phyloP scores from a whole-genome alignment of 768 basidiomycete species.

The Mrakia blollopis region DNA sequence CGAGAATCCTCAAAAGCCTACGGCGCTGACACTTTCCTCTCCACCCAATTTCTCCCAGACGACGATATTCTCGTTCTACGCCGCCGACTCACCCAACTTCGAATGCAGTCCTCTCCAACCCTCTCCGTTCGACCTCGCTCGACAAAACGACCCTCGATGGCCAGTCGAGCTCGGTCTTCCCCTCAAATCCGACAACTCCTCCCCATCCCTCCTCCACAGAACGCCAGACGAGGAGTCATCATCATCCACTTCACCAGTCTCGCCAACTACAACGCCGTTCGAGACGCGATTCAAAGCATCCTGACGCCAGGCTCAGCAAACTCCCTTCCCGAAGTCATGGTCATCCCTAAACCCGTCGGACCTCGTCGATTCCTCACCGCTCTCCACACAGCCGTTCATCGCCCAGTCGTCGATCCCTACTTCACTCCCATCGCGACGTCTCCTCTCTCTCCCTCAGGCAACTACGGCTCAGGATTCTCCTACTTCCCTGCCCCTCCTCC shows the following conservation, averaged over 20 bases:
- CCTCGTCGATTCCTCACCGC: conserved; percentile 89
- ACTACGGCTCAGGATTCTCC: conserved; percentile 31
- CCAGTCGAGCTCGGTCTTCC: conserved; percentile 56
- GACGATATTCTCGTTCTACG: conserved; percentile 79
- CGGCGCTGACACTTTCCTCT: neutral
- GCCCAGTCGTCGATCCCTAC: conserved; percentile 81
- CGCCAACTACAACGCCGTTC: conserved; percentile 78
- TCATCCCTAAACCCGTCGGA: conserved; percentile 94
- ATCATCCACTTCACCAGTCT: conserved; percentile 89
- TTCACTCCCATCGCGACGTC: conserved; percentile 93
- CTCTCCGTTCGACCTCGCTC: conserved; percentile 37
- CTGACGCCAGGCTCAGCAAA: conserved; percentile 46
- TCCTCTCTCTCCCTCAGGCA: conserved; percentile 69
- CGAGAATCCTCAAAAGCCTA: neutral
- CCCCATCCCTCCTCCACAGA: conserved; percentile 43
- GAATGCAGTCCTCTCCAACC: conserved; percentile 43
- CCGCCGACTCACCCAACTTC: conserved; percentile 64
- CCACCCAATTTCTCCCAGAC: conserved; percentile 49
- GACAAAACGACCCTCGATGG: conserved; percentile 40
- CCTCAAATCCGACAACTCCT: conserved; percentile 63
- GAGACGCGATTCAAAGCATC: conserved; percentile 72
- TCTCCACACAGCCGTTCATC: conserved; percentile 80
- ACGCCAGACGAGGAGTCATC: conserved; percentile 44
- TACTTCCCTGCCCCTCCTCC: conserved; percentile 43
- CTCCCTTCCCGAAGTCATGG: conserved; percentile 77